These are phyloP conservation scores for Aspergillus saccharolyticus DNA, from an alignment of 495 filamentous ascomycete species.

Conservation along the genomic window DNA sequence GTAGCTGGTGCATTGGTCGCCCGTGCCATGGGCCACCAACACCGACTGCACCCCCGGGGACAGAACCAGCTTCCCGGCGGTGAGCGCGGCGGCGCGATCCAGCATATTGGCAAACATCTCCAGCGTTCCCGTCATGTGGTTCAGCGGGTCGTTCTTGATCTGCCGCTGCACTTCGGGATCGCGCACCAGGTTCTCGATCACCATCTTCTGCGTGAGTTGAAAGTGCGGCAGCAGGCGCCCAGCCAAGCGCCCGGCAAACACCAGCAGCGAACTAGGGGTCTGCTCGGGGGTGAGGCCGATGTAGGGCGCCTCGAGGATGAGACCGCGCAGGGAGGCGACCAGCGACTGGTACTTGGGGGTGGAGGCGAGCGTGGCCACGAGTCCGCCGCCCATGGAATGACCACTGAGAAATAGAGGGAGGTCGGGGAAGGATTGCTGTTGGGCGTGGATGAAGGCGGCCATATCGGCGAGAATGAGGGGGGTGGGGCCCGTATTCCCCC, in stretches of 20 bases:
- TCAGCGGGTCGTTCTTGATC: constrained; percentile 32
- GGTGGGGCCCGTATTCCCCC: constrained; percentile 69
- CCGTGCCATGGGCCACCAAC: constrained; percentile 58
- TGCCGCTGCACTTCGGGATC: neutral
- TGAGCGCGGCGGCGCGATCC: constrained; percentile 46
- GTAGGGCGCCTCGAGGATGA: constrained; percentile 64
- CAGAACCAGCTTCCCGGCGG: constrained; percentile 26
- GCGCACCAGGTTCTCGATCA: constrained; percentile 1
- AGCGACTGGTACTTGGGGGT: constrained; percentile 27
- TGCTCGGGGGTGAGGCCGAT: constrained; percentile 59
- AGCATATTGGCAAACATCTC: constrained; percentile 70
- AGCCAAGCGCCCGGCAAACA: constrained; percentile 59
- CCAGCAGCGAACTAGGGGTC: constrained; percentile 53
- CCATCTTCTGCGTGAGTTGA: constrained; percentile 51
- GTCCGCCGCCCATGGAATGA: constrained; percentile 79
- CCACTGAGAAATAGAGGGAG: constrained; percentile 79
- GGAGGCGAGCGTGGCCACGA: constrained; percentile 39
- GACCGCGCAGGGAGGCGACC: constrained; percentile 53
- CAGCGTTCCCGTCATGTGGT: constrained; percentile 75
- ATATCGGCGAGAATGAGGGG: constrained; percentile 68
- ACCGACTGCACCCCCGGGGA: constrained; percentile 44
- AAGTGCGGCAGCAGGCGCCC: constrained; percentile 56
- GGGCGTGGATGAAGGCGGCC: constrained; percentile 56
- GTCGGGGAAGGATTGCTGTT: constrained; percentile 25
- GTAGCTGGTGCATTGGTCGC: constrained; percentile 61